Percentiles rank a stretch among this genome's conserved stretches.
These are phyloP conservation scores for Mrakia hoshinonis DNA, from an alignment of 768 basidiomycete species.

Conservation along the genomic window DNA sequence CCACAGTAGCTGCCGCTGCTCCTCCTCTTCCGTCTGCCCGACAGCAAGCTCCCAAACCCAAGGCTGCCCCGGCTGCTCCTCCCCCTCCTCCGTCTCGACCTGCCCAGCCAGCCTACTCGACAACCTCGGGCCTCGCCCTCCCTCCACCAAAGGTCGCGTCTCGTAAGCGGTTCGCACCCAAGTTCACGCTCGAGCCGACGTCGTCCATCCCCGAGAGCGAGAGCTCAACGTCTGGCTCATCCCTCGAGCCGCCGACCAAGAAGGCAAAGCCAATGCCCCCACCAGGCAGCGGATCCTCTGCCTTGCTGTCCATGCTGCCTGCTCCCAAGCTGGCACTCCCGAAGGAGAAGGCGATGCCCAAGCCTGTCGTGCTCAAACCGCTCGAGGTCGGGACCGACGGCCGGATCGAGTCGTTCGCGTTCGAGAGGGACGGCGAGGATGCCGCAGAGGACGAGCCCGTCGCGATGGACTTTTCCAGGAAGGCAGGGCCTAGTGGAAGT, in stretches of 20 bases:
- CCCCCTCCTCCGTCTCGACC: constrained; percentile 9
- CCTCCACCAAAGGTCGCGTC: constrained; percentile 21
- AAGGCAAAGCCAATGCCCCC: constrained; percentile 9
- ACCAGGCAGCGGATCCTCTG: constrained; percentile 15
- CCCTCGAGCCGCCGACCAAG: constrained; percentile 18
- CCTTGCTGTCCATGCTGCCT: constrained; percentile 30
- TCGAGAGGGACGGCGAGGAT: neutral
- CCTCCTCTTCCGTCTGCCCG: neutral
- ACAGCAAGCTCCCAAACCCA: neutral
- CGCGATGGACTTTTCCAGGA: constrained; percentile 24
- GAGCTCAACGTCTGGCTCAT: neutral
- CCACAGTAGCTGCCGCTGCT: neutral
- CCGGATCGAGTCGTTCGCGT: constrained; percentile 23
- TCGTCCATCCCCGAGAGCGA: neutral
- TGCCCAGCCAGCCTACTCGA: neutral
- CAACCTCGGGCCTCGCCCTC: constrained; percentile 19
- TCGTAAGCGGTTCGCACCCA: constrained; percentile 7
- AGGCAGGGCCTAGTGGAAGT: neutral
- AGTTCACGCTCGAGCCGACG: constrained; percentile 12
- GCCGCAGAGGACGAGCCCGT: constrained; percentile 12
- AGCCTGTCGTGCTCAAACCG: constrained; percentile 20
- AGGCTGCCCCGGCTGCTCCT: neutral
- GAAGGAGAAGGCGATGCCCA: constrained; percentile 22
- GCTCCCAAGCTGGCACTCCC: constrained; percentile 22
- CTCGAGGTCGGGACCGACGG: constrained; percentile 23